phyloP scores from a whole-genome alignment of 495 filamentous ascomycete genomes.

The Oidiodendron maius region DNA sequence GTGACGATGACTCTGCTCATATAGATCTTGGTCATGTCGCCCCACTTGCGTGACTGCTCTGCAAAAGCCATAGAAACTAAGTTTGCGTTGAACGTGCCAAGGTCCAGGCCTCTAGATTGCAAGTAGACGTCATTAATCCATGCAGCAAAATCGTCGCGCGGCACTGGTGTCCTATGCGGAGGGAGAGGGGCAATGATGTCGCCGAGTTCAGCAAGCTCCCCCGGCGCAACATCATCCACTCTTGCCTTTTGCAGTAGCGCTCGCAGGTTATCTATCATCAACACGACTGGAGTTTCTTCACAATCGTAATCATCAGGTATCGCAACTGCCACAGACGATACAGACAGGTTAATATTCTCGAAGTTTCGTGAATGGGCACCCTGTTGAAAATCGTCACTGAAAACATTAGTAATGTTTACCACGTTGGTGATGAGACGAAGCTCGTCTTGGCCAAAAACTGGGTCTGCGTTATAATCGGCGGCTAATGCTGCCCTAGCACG shows the following conservation, averaged over 20 bases:
- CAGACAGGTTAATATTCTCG: constrained; percentile 6
- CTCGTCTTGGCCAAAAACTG: constrained; percentile 9
- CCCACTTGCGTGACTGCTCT: constrained; percentile 22
- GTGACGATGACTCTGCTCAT: constrained; percentile 16
- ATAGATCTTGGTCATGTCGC: constrained; percentile 12
- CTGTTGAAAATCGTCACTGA: constrained; percentile 10
- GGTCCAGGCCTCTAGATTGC: constrained; percentile 23
- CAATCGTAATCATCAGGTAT: background rate
- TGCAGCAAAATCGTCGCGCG: constrained; percentile 10
- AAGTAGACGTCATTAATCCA: constrained; percentile 19
- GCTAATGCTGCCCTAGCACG: constrained; percentile 5
- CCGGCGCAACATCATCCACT: constrained; percentile 5
- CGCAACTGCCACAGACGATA: constrained; percentile 11
- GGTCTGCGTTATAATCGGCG: constrained; percentile 12
- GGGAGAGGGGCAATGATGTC: constrained; percentile 11
- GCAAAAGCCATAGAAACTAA: constrained; percentile 15
- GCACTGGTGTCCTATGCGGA: constrained; percentile 8
- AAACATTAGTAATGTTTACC: constrained; percentile 14
- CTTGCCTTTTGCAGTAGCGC: constrained; percentile 12
- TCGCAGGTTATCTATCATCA: constrained; percentile 14
- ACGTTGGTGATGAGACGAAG: constrained; percentile 14
- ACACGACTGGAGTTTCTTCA: constrained; percentile 8
- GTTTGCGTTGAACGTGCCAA: constrained; percentile 20
- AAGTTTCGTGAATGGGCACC: constrained; percentile 13
- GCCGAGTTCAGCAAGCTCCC: constrained; percentile 11